Evolutionary conservation across 106 monocot species (phyloP).

Genomic region (Platanthera guangdongensis): DNA sequence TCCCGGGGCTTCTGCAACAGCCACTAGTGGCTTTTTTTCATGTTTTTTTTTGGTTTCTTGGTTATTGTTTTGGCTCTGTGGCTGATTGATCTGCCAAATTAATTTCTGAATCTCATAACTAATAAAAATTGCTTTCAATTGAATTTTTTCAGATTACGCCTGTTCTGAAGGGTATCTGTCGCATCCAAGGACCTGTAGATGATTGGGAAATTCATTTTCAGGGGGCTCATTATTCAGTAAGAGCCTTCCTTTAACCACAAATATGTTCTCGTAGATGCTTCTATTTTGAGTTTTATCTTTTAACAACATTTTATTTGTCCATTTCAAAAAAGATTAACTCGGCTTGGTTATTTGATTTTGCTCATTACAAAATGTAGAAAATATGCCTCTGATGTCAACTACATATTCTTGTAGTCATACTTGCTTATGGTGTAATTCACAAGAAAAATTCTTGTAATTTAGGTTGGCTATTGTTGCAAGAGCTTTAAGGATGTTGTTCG

Average conservation of each 20-base stretch:
- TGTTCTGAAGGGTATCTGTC: conserved; percentile 33
- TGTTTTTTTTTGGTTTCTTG: neutral
- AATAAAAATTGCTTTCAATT: conserved; percentile 1
- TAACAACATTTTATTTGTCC: neutral
- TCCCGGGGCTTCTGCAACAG: neutral
- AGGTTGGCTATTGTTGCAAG: neutral
- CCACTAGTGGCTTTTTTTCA: neutral
- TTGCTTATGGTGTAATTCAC: neutral
- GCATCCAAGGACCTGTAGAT: conserved; percentile 36
- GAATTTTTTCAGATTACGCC: conserved; percentile 39
- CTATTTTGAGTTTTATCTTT: neutral
- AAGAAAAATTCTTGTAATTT: neutral
- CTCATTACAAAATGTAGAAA: too few relatives aligned
- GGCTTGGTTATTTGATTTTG: too few relatives aligned
- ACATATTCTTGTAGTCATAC: too few relatives aligned
- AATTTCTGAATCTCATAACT: neutral
- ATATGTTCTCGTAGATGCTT: neutral
- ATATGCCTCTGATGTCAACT: too few relatives aligned
- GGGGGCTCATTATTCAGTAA: conserved; percentile 18
- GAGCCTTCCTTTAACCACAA: neutral
- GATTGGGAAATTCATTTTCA: conserved; percentile 16
- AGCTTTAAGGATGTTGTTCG: neutral
- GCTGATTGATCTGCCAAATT: neutral
- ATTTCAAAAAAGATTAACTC: neutral
- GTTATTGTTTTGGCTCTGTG: neutral